A percentile compares a stretch with the other conserved stretches of the same genome.
phyloP scores from a whole-genome alignment of 1,139 yeast species.

The Meyerozyma smithsonii region DNA sequence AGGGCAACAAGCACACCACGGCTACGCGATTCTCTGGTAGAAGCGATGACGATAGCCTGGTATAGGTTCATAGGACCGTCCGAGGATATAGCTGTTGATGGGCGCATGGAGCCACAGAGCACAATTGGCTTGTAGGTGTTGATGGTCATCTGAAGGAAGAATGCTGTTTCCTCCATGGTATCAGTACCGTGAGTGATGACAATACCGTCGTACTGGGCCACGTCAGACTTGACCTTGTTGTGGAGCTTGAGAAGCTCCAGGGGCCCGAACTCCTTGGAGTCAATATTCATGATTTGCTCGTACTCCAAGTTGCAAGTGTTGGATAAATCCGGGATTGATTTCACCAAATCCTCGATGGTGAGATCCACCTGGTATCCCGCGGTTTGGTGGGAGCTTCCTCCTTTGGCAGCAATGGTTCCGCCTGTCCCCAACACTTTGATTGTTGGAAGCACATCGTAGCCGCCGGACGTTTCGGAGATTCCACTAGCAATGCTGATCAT shows the following conservation, averaged over 20 bases:
- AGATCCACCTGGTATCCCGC: slow-evolving; percentile 68
- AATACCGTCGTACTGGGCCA: slow-evolving; percentile 47
- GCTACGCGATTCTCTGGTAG: slow-evolving; percentile 43
- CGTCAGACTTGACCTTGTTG: slow-evolving; percentile 40
- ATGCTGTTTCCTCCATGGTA: slow-evolving; percentile 68
- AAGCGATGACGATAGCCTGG: slow-evolving; percentile 64
- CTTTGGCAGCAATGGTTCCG: slow-evolving; percentile 70
- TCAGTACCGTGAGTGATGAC: slow-evolving; percentile 75
- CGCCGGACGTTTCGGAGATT: slow-evolving; percentile 10
- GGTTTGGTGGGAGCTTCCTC: slow-evolving; percentile 50
- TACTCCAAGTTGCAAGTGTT: slow-evolving; percentile 54
- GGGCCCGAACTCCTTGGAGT: slow-evolving; percentile 58
- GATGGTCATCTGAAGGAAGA: slow-evolving; percentile 57
- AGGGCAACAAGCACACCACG: slow-evolving; percentile 62
- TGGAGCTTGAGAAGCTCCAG: slow-evolving; percentile 29
- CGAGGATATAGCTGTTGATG: slow-evolving; percentile 63
- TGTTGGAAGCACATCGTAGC: slow-evolving; percentile 24
- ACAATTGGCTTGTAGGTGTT: slow-evolving; percentile 58
- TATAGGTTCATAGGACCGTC: slow-evolving; percentile 73
- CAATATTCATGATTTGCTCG: slow-evolving; percentile 62
- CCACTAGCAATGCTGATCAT: slow-evolving; percentile 13
- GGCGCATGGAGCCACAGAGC: slow-evolving; percentile 70
- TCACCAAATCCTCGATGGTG: slow-evolving; percentile 57
- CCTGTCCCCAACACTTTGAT: slow-evolving; percentile 68
- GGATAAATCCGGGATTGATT: slow-evolving; percentile 58